Base-by-base conservation (phyloP, 1,284 basidiomycete genomes). In the Rhodotorula sp. region DNA sequence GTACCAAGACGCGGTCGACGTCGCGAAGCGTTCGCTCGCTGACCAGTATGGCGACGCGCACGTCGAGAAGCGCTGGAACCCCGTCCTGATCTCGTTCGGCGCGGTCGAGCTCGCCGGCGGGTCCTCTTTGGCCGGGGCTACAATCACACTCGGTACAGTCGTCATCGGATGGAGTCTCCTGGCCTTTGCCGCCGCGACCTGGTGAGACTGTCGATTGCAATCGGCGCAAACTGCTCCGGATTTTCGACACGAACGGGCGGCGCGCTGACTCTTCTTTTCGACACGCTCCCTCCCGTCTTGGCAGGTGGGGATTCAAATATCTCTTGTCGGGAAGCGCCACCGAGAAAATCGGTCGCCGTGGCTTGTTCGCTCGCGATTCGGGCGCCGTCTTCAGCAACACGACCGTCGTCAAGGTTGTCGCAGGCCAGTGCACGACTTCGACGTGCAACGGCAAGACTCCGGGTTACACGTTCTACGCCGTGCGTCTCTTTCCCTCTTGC, bases 361-460 rank as follows among this genome's bases (percentile, higher is more conserved):
- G 12, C 38, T 43, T 43, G 38, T 43, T 43, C 10, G 38, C 38
- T 10, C 50, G 21, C 50, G 50, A 52, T 52, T 23, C 23, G n/a
- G 23, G 50, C 50, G 19, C 50, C 50, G 50, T 52, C 19, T 52
- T 52, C 10, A 52, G 50, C 50, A 52, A 52, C 50, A 52, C 50
- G 50, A 52, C 50, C 14, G 23, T n/a, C 10, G 10, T 52, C 50
- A 52, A 52, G 23, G 50, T 52, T 1, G 50, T 52, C 50, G 50
- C n/a, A 21, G 50, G 50, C 15, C 50, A 8, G 21, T 52, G 50
- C 50, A 52, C 50, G 23, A 52, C 50, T 10, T 52, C 50, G 23
- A 52, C 50, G 23, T 52, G 50, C 50, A 52, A 52, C 50, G 50
- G 50, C 50, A 52, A 52, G 50, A n/a, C 21, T n/a, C 50, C 50